Evolutionary conservation across 164 flowering plant genomes (phyloP), one percentile per base, ranked within the genome.

Genomic region (Berberis vulgaris): DNA sequence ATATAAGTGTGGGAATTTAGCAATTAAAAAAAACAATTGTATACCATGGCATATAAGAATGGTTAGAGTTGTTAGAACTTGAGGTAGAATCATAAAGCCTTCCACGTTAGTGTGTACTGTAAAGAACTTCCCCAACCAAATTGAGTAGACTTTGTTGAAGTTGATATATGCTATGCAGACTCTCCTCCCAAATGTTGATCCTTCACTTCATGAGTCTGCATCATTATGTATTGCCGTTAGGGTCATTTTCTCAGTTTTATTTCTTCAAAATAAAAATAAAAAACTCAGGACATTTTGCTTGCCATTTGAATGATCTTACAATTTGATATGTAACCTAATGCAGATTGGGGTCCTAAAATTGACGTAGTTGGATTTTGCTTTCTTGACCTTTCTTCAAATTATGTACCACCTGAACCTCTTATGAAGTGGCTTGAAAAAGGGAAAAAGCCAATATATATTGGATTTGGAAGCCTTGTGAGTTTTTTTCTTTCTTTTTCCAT

Each of bases 301-400:
- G 56, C 41, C 26, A 3, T 41, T 57, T 12, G n/a, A 11, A 41
- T 47, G 49, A 49, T 56, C 49, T 62, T 9, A 43, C n/a, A 13
- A 41, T 41, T 12, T 5, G 43, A 6, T 13, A 3, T 60, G 43
- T 69, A 7, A 43, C 38, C 40, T 5, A 42, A 39, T 45, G 79
- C 94, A 94, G 99, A 94, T 67, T 94, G 99, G 99, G 97, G 99
- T 56, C 88, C 96, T 2, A 87, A 86, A 76, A 67, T 94, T 74
- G 99, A 94, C 78, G 96, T 91, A 4, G 97, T 91, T 62, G 99
- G 99, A 5, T 94, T 94, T 83, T 94, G 99, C 84, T 94, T 89
- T 73, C 96, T 94, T 68, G 97, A 94, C 79, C 96, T 94, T 74
- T 90, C 97, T 65, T 80, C 99, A 71, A 89, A 84, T 67, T 94